Evolutionary conservation across 345 rosid species (phyloP).

Genomic region (Populus alba): DNA sequence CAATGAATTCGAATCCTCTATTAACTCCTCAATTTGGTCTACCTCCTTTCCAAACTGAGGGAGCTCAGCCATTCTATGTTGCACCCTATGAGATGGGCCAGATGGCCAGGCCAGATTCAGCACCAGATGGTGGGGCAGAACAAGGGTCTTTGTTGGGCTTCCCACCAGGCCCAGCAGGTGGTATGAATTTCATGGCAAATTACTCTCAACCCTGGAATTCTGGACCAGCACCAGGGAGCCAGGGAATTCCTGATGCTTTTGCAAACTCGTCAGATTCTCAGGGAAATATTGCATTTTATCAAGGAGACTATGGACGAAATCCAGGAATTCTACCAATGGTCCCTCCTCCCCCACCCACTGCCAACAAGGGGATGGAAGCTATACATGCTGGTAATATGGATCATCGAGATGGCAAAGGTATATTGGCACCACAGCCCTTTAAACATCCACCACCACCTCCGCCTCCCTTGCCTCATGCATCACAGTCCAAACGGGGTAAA

Average conservation of each 20-base stretch:
- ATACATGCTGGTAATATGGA: constrained; percentile 40
- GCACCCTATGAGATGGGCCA: constrained; percentile 54
- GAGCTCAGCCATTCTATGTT: constrained; percentile 61
- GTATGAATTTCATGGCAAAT: constrained; percentile 43
- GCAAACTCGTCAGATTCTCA: constrained; percentile 40
- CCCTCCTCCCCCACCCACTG: constrained; percentile 35
- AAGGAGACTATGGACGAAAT: constrained; percentile 56
- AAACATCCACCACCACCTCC: constrained; percentile 45
- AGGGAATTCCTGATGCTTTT: constrained; percentile 42
- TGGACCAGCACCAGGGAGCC: constrained; percentile 43
- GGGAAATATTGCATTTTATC: constrained; percentile 44
- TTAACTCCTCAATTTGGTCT: constrained; percentile 54
- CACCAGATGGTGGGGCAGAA: constrained; percentile 58
- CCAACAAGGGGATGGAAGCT: constrained; percentile 43
- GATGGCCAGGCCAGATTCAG: constrained; percentile 40
- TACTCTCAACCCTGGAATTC: constrained; percentile 74
- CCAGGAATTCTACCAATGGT: constrained; percentile 37
- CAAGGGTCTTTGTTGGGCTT: constrained; percentile 74
- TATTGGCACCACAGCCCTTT: constrained; percentile 48
- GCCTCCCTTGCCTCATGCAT: constrained; percentile 44
- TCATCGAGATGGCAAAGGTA: constrained; percentile 49
- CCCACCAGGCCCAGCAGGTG: constrained; percentile 54
- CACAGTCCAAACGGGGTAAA: constrained; percentile 51
- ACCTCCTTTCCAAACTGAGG: constrained; percentile 63
- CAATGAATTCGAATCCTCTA: constrained; percentile 58